A percentile compares a stretch with the other conserved stretches of the same genome.
Evolutionary conservation across 176 grass and related monocot genomes (phyloP).

Genomic region (Juncus inflexus): DNA sequence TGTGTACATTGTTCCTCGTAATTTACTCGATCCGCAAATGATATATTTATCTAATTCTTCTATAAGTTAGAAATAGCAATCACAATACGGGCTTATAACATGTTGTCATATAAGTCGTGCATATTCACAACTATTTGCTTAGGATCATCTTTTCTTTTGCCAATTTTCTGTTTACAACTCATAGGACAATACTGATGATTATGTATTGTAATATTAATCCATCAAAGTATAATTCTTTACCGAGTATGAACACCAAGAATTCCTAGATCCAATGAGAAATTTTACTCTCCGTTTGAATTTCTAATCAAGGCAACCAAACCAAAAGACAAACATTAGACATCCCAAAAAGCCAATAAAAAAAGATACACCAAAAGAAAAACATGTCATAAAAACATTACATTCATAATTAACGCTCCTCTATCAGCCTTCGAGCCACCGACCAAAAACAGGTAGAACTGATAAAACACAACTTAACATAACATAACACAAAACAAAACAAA

Average conservation of each 20-base stretch:
- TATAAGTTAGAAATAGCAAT: too few relatives aligned
- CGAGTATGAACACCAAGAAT: not conserved
- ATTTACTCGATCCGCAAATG: conserved; percentile 40
- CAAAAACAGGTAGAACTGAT: conserved; percentile 22
- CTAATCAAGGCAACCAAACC: not conserved
- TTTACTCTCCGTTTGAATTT: not conserved
- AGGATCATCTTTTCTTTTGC: too few relatives aligned
- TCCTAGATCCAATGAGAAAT: not conserved
- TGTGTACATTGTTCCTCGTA: conserved; percentile 42
- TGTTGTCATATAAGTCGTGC: too few relatives aligned
- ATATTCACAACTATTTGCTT: too few relatives aligned
- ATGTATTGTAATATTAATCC: too few relatives aligned
- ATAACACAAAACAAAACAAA: not conserved
- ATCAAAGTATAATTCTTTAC: too few relatives aligned
- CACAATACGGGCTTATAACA: too few relatives aligned
- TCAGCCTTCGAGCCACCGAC: conserved; percentile 18
- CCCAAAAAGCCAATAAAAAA: not conserved
- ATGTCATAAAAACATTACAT: not conserved
- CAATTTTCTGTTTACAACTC: too few relatives aligned
- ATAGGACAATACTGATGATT: too few relatives aligned
- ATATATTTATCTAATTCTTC: conserved; percentile 7
- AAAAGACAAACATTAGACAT: conserved; percentile 4
- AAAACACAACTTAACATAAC: not conserved
- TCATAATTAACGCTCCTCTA: not conserved
- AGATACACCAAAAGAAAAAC: not conserved